A percentile compares a stretch with the other conserved stretches of the same genome.
These are phyloP conservation scores for Lyophyllum semitale DNA, from an alignment of 768 basidiomycete species.

Conservation along the genomic window DNA sequence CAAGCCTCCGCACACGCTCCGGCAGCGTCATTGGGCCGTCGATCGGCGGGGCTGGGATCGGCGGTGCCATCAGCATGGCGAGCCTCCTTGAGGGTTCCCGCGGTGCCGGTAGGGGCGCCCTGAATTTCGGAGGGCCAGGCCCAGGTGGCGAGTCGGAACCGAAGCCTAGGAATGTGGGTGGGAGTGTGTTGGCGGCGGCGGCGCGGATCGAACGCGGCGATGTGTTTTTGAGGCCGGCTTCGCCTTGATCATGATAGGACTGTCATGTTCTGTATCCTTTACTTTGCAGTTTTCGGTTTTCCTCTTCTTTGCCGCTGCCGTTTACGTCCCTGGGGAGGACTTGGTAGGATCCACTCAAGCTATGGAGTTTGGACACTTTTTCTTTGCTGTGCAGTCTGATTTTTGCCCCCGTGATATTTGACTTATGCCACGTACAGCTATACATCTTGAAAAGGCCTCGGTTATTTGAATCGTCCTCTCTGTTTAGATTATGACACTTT, in stretches of 20 bases:
- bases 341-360: background rate
- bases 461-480: background rate
- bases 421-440: too few relatives aligned
- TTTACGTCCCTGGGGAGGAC: background rate
- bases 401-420: background rate
- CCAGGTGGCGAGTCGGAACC: slow-evolving; percentile 7
- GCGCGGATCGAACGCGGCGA: slow-evolving; percentile 28
- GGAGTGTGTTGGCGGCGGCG: slow-evolving; percentile 28
- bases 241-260: slow-evolving; percentile 11
- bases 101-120: slow-evolving; percentile 21
- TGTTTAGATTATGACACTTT: background rate
- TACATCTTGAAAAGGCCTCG: background rate
- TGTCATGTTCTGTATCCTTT: background rate
- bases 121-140: slow-evolving; percentile 21
- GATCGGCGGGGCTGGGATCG: slow-evolving; percentile 19
- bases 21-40: slow-evolving; percentile 30
- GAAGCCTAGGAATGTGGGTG: slow-evolving; percentile 8
- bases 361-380: background rate
- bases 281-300: background rate
- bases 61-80: slow-evolving; percentile 21
- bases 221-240: slow-evolving; percentile 1
- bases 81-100: slow-evolving; percentile 16
- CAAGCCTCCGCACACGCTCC: slow-evolving; percentile 29
- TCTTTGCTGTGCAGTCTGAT: background rate
- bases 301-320: background rate